Evolutionary conservation across 2,329 filamentous ascomycete species (phyloP), one percentile per base, ranked within the genome.

Genomic region (Penicillium hordei): DNA sequence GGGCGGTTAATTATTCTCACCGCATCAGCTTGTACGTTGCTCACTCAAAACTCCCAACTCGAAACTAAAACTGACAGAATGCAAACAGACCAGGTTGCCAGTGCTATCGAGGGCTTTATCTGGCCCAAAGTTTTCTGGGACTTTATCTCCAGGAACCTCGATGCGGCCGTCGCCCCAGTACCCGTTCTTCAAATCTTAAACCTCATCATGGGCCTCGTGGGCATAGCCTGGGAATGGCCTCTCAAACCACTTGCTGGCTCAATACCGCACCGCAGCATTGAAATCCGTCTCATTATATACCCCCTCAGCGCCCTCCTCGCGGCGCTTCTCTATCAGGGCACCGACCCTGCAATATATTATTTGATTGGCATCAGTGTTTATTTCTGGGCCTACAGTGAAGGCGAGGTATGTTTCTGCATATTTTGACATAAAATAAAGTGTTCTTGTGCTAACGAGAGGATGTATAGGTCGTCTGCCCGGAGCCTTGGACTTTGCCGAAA

Each of bases 121-220:
- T 99, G 93, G 92, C 94, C 94, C 65, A 99, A 99, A 76, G 89
- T 99, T 72, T 96, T 99, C 79, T 99, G 90, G 89, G 94, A 99
- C 77, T 96, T 96, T 75, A 78, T 94, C 65, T 97, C 93, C 60
- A 92, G 91, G 71, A 92, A 91, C 68, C 86, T 99, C 67, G 91
- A 99, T 72, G 83, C 81, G 55, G 90, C 89, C 48, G 91, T 97
- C 61, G 92, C 89, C 70, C 93, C 93, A 0, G 75, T 94, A n/a
- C 94, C 94, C 1, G 81, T 92, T 50, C 82, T 99, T 17, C 94
- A 99, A 74, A 90, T 89, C 70, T 83, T 97, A 78, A 99, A 99
- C 71, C 80, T 99, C 25, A 23, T 97, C 44, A 82, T 96, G 70
- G 93, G 91, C 17, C 67, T 97, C 58, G 73, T 89, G 62, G 88